Base-by-base conservation (phyloP, 2,329 filamentous ascomycete genomes). In the Neopestalotiopsis rosae region DNA sequence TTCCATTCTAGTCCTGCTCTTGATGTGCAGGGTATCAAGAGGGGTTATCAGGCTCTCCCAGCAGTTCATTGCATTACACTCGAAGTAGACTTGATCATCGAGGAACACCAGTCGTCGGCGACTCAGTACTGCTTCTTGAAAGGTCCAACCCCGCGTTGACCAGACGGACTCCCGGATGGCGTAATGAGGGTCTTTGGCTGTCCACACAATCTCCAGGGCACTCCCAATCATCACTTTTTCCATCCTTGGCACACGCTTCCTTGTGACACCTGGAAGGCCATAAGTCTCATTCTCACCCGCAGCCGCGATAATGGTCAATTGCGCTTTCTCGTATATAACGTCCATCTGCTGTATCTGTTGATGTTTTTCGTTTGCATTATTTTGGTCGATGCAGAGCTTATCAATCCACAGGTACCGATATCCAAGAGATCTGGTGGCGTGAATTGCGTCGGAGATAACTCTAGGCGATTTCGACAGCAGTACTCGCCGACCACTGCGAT, bases 331-430 rank as follows among this genome's bases (percentile, higher is more conserved):
- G 17, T 65, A 68, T 9, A 68, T 68, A 4, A 9, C 5, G 2
- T 57, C 45, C 67, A 68, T 68, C n/a, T 63, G 61, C 20, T 59
- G 34, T 20, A 68, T 68, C 17, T 65, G 30, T 5, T 61, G 28
- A 20, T 57, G 45, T 52, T 68, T 65, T 14, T 24, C 10, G 3
- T 24, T n/a, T 1, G n/a, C 14, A 38, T 65, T 14, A 4, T 45
- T 5, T 28, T 68, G 62, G 24, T n/a, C 20, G 7, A 68, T 66
- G 30, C 67, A 68, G 5, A 61, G 28, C 17, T 34, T 49, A 24
- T 68, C 67, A 10, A 61, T 45, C 67, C 67, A 68, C 5, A 68
- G 14, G 7, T 76, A 79, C 3, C 65, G 67, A n/a, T 68, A 69
- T 0, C 73, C 75, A 14, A 78, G 32, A 42, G 14, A 24, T 38